Conservation (phyloP, 495 filamentous ascomycete species). For the Podospora appendiculata region DNA sequence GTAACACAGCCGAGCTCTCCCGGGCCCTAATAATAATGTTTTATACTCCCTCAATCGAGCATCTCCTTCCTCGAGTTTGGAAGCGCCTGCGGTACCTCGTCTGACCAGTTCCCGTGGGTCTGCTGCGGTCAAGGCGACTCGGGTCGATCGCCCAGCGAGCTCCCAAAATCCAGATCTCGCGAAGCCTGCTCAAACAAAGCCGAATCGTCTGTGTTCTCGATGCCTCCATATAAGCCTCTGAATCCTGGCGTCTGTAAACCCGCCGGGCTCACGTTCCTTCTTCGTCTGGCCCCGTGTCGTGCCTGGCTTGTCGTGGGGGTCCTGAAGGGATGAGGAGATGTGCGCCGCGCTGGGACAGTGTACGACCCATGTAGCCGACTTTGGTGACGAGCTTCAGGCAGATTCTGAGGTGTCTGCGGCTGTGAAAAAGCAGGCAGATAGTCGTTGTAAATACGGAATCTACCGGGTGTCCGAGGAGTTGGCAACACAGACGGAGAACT, state of each 20-base stretch:
- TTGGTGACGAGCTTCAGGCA: constrained; percentile 43
- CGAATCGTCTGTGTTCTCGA: constrained; percentile 38
- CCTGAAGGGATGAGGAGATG: constrained; percentile 3
- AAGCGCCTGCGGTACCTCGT: too few relatives aligned
- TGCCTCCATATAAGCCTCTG: constrained; percentile 36
- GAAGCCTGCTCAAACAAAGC: constrained; percentile 24
- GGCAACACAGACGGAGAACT: background rate
- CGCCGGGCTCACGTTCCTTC: constrained; percentile 19
- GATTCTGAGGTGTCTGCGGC: constrained; percentile 47
- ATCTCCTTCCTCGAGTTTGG: background rate
- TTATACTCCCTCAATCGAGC: background rate
- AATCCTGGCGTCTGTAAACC: constrained; percentile 32
- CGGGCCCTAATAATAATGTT: too few relatives aligned
- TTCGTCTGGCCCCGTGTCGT: constrained; percentile 6
- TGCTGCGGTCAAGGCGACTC: too few relatives aligned
- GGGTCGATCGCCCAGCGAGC: background rate
- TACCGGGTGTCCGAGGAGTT: background rate
- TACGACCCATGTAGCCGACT: constrained; percentile 37
- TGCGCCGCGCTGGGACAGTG: constrained; percentile 31
- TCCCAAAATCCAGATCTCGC: constrained; percentile 1
- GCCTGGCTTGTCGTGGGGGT: constrained; percentile 8
- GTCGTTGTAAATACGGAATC: constrained; percentile 44
- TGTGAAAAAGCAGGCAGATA: constrained; percentile 39
- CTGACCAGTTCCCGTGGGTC: too few relatives aligned
- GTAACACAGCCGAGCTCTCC: too few relatives aligned